Conservation (phyloP, 768 basidiomycete genomes). For the Kwoniella dendrophila region DNA sequence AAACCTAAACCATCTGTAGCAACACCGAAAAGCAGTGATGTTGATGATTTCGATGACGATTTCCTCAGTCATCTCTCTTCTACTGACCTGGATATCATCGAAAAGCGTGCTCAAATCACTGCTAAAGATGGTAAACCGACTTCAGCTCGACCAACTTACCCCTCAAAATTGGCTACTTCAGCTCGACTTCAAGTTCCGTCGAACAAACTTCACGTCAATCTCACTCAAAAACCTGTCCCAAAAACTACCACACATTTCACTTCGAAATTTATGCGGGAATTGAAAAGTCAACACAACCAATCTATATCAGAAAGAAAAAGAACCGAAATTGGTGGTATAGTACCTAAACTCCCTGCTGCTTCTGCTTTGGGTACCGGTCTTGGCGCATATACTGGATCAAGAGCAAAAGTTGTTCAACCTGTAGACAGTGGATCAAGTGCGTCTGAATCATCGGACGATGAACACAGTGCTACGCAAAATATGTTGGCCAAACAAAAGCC, state of each 20-base stretch:
- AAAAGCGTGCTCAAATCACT: slow-evolving; percentile 37
- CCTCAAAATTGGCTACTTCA: slow-evolving; percentile 20
- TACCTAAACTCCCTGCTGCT: slow-evolving; percentile 32
- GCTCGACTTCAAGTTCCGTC: slow-evolving; percentile 19
- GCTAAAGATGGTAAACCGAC: slow-evolving; percentile 14
- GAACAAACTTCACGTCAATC: slow-evolving; percentile 40
- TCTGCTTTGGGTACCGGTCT: slow-evolving; percentile 42
- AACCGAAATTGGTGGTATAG: slow-evolving; percentile 39
- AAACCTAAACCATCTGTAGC: slow-evolving; percentile 8
- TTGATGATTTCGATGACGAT: slow-evolving; percentile 44
- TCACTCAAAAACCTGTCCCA: slow-evolving; percentile 32
- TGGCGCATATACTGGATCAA: slow-evolving; percentile 34
- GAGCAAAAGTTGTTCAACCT: slow-evolving; percentile 17
- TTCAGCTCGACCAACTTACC: not conserved
- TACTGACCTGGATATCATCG: slow-evolving; percentile 42
- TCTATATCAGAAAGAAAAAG: slow-evolving; percentile 24
- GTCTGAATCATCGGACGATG: slow-evolving; percentile 48
- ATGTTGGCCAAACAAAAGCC: slow-evolving; percentile 67
- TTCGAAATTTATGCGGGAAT: slow-evolving; percentile 41
- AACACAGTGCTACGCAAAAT: slow-evolving; percentile 58
- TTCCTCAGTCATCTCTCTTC: slow-evolving; percentile 41
- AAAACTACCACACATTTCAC: slow-evolving; percentile 27
- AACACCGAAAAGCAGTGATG: slow-evolving; percentile 16
- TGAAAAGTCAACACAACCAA: slow-evolving; percentile 23
- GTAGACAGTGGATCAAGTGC: slow-evolving; percentile 44